A percentile compares a stretch with the other conserved stretches of the same genome.
These are phyloP conservation scores for Porodaedalea pini DNA, from an alignment of 1,284 basidiomycete species.

Conservation along the genomic window DNA sequence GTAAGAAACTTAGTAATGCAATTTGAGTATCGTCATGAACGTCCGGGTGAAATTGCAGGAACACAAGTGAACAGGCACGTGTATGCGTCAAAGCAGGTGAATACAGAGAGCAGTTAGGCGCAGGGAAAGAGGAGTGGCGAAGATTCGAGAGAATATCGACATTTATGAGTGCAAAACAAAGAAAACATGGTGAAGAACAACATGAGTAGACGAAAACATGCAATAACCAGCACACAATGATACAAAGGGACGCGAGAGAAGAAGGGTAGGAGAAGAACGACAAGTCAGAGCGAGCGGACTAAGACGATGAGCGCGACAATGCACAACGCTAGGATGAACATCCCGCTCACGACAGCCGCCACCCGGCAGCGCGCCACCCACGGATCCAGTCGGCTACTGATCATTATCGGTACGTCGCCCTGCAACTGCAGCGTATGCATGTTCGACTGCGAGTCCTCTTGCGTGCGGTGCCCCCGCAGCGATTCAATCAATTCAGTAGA, in stretches of 20 bases:
- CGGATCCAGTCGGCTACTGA: conserved; percentile 30
- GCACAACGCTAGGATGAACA: conserved; percentile 35
- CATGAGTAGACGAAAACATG: background rate
- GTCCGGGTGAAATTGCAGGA: too few relatives aligned
- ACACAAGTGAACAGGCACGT: too few relatives aligned
- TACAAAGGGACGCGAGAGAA: too few relatives aligned
- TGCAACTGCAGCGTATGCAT: conserved; percentile 22
- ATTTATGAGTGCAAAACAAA: too few relatives aligned
- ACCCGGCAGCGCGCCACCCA: conserved; percentile 47
- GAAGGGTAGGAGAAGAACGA: background rate
- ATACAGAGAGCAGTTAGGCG: too few relatives aligned
- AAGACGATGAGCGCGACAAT: conserved; percentile 39
- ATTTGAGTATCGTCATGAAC: too few relatives aligned
- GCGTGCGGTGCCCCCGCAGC: conserved; percentile 15
- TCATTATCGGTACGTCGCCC: conserved; percentile 20
- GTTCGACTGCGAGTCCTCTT: conserved; percentile 25
- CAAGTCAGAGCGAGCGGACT: conserved; percentile 18
- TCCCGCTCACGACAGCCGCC: conserved; percentile 41
- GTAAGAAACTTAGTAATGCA: too few relatives aligned
- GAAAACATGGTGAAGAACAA: background rate
- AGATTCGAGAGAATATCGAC: too few relatives aligned
- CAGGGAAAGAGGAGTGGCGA: too few relatives aligned
- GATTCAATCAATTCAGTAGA: conserved; percentile 16
- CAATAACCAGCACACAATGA: too few relatives aligned
- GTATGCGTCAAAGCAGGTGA: too few relatives aligned